phyloP scores from a whole-genome alignment of 140 eudicot species.

The Artemisia princeps region DNA sequence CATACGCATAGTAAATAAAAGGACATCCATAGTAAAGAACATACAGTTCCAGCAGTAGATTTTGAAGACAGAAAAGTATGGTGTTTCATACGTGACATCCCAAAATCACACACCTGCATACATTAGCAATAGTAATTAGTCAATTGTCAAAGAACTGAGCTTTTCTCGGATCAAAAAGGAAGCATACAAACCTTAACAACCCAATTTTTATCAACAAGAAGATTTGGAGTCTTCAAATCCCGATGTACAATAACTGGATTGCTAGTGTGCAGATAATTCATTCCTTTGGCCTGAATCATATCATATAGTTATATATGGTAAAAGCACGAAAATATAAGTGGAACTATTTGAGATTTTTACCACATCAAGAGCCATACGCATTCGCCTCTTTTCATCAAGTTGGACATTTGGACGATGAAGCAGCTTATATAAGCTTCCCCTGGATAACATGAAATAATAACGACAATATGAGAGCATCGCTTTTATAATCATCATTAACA shows the following conservation, averaged over 20 bases:
- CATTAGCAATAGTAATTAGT: slow-evolving; percentile 23
- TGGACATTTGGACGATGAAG: slow-evolving; percentile 76
- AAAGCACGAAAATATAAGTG: not conserved
- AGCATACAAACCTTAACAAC: slow-evolving; percentile 76
- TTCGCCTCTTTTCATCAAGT: slow-evolving; percentile 74
- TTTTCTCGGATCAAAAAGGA: slow-evolving; percentile 65
- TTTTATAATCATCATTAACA: too few relatives aligned
- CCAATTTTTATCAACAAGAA: slow-evolving; percentile 98
- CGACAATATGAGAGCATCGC: slow-evolving; percentile 14
- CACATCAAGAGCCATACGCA: slow-evolving; percentile 97
- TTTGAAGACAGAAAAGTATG: slow-evolving; percentile 86
- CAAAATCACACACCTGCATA: slow-evolving; percentile 87
- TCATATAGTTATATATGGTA: slow-evolving; percentile 3
- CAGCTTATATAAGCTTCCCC: slow-evolving; percentile 82
- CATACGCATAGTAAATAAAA: not conserved
- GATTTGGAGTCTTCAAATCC: slow-evolving; percentile 91
- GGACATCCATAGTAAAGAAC: not conserved
- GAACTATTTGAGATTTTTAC: slow-evolving; percentile 28
- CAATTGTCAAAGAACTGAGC: slow-evolving; percentile 65
- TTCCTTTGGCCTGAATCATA: slow-evolving; percentile 76
- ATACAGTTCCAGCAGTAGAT: slow-evolving; percentile 97
- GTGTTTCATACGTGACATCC: slow-evolving; percentile 95
- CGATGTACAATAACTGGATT: slow-evolving; percentile 92
- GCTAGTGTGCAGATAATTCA: slow-evolving; percentile 93
- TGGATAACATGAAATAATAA: slow-evolving; percentile 26